Evolutionary conservation across 148 eudicot genomes (phyloP).

Genomic region (Rhododendron vialii): DNA sequence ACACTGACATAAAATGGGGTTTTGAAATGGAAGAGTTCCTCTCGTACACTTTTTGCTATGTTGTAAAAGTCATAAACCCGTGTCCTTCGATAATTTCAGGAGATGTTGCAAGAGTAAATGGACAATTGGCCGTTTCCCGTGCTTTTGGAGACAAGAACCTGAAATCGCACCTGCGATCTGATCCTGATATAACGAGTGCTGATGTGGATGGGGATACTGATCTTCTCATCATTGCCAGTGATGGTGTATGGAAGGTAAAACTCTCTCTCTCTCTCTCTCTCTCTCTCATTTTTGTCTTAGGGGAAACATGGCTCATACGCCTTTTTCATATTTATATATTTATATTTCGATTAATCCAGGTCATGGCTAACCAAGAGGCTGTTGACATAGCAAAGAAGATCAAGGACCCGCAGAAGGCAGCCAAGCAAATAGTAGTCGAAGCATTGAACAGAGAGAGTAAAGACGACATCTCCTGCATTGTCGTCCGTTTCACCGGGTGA

Average conservation of each 20-base stretch:
- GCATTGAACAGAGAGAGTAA: conserved; percentile 63
- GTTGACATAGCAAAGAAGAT: conserved; percentile 53
- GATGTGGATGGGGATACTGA: conserved; percentile 48
- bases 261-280: conserved; percentile 8
- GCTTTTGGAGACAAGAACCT: conserved; percentile 78
- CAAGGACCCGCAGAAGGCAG: conserved; percentile 50
- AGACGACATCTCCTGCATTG: conserved; percentile 68
- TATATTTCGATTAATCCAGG: conserved; percentile 27
- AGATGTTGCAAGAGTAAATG: conserved; percentile 71
- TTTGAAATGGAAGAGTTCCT: conserved; percentile 10
- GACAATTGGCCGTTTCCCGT: conserved; percentile 73
- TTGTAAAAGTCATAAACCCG: neutral
- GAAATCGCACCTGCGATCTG: conserved; percentile 61
- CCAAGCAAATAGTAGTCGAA: conserved; percentile 51
- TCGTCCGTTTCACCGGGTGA: conserved; percentile 43
- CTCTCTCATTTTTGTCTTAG: neutral
- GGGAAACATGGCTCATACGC: neutral
- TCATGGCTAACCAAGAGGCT: conserved; percentile 66
- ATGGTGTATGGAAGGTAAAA: conserved; percentile 69
- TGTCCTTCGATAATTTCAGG: conserved; percentile 28
- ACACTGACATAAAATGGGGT: neutral
- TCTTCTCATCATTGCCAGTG: conserved; percentile 64
- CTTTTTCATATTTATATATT: neutral
- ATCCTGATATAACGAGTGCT: conserved; percentile 47
- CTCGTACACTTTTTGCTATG: conserved; percentile 4